Conservation (phyloP, 805 yeast species). For the Cephaloascus albidus region DNA sequence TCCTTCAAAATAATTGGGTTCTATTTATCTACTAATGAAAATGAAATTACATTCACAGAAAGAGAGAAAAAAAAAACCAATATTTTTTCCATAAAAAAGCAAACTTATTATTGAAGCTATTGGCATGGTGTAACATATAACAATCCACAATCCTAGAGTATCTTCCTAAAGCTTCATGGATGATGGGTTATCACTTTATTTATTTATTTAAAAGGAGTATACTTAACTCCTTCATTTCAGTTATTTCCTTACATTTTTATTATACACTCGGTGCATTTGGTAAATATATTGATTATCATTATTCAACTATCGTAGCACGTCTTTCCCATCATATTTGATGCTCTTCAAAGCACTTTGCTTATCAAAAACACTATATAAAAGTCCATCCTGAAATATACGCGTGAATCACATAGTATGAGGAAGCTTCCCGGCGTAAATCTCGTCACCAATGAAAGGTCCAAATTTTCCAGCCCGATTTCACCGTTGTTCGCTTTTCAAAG, state of each 20-base stretch:
- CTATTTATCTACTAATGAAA: too few species aligned
- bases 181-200: too few species aligned
- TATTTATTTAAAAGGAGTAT: too few species aligned
- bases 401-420: not conserved
- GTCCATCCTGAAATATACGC: not conserved
- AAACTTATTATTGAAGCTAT: too few species aligned
- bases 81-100: too few species aligned
- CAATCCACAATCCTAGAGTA: too few species aligned
- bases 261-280: not conserved
- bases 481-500: not conserved
- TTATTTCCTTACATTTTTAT: not conserved
- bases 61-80: too few species aligned
- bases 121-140: too few species aligned
- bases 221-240: not conserved
- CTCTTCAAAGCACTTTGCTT: not conserved
- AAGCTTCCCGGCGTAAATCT: too few species aligned
- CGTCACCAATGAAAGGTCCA: not conserved
- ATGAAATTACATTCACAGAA: too few species aligned
- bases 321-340: not conserved
- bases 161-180: too few species aligned
- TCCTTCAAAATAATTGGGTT: constrained; percentile 48
- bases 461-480: not conserved
- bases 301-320: not conserved
- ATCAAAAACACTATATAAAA: not conserved
- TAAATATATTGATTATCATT: not conserved